Evolutionary conservation across 306 rosid genomes (phyloP), one percentile per base, ranked within the genome.

Genomic region (Vigna trinervia): DNA sequence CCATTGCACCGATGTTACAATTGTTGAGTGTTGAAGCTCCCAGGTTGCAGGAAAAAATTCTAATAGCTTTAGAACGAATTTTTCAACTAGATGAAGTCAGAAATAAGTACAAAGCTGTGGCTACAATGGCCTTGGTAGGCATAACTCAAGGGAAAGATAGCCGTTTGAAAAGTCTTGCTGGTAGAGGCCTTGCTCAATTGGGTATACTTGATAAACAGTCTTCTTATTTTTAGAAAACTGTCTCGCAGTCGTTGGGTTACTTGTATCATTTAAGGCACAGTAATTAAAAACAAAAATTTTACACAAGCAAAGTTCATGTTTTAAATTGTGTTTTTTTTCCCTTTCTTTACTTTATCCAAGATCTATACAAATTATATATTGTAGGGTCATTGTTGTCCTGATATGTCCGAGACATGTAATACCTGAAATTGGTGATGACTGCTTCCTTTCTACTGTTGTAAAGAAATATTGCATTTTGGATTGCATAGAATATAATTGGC

Each of bases 121-220:
- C 89, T 26, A 90, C 83, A 15, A 81, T 84, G 87, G 83, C 85
- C 19, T 69, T 88, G 77, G 90, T 90, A 34, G 92, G 77, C 12
- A 83, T 90, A 38, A 82, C 92, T 34, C 90, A 86, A 85, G 81
- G 54, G 61, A 86, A 83, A 88, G 86, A 76, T 22, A 74, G 78
- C 34, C 82, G 79, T 4, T 63, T 86, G 81, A 90, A 51, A 79
- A 86, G 90, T 76, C 76, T 86, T 69, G 92, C 95, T 82, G 95
- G 92, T 45, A 84, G 46, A 73, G 65, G 86, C 59, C 90, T 90
- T 50, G 86, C 79, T 66, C 92, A 88, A 78, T 71, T 90, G 84
- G 90, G 80, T 70, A 78, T 79, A 45, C 83, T 88, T 62, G 87
- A 88, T 22, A 60, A 12, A 62, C 90, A 90, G 63, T 88, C 95